Evolutionary conservation across 306 rosid genomes (phyloP).

Genomic region (Sphenostylis stenocarpa): DNA sequence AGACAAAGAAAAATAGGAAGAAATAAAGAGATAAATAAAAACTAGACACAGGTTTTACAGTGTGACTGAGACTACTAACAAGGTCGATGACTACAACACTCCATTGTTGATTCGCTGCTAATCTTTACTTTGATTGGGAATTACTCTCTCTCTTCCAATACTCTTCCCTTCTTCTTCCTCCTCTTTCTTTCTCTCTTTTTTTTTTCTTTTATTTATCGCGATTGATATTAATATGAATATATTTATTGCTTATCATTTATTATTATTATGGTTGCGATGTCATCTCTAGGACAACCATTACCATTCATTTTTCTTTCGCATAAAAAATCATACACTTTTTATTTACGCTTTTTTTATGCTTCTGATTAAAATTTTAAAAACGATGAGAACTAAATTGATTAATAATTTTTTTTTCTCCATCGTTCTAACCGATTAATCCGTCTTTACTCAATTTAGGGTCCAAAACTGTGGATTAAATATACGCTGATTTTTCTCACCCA

Average conservation of each 20-base stretch:
- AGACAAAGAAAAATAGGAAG: background rate
- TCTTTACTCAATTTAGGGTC: background rate
- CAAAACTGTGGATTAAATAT: background rate
- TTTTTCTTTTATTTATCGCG: background rate
- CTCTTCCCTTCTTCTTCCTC: background rate
- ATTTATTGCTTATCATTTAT: background rate
- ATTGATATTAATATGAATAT: background rate
- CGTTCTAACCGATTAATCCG: background rate
- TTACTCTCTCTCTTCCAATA: background rate
- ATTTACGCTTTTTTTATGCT: too few relatives aligned
- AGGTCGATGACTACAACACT: slow-evolving; percentile 36
- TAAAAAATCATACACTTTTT: background rate
- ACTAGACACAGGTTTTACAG: slow-evolving; percentile 13
- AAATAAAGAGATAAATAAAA: background rate
- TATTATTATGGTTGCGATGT: slow-evolving; percentile 25
- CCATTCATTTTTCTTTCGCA: background rate
- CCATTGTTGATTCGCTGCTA: slow-evolving; percentile 32
- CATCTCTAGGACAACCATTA: background rate
- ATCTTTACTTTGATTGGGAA: slow-evolving; percentile 23
- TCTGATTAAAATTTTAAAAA: too few relatives aligned
- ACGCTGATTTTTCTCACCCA: too few relatives aligned
- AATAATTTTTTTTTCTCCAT: background rate
- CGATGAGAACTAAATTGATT: too few relatives aligned
- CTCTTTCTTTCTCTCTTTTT: background rate
- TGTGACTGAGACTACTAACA: slow-evolving; percentile 23